Evolutionary conservation across 257 asterid genomes (phyloP).

Genomic region (Datura wrightii): DNA sequence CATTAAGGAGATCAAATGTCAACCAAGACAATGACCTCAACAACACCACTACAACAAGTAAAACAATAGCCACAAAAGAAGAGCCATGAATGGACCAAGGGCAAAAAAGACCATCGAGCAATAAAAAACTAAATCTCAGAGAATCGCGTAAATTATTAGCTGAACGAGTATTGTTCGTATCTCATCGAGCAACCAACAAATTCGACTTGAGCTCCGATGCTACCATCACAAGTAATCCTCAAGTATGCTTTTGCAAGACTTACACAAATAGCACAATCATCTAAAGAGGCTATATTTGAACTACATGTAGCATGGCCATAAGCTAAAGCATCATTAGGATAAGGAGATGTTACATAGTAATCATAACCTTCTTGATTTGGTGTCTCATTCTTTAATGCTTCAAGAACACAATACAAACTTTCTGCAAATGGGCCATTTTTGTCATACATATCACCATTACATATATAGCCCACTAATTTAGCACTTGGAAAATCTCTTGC

Average conservation of each 20-base stretch:
- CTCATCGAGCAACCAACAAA: background rate
- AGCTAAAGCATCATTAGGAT: slow-evolving; percentile 19
- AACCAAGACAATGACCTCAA: background rate
- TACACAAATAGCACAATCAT: background rate
- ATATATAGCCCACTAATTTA: background rate
- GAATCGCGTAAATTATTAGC: too few species aligned
- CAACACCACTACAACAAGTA: too few species aligned
- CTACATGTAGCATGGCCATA: slow-evolving; percentile 8
- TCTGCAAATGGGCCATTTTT: background rate
- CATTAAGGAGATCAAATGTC: background rate
- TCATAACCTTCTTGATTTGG: background rate
- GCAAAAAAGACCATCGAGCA: too few species aligned
- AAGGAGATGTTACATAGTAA: background rate
- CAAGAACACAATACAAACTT: background rate
- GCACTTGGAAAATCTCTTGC: background rate
- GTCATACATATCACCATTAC: background rate
- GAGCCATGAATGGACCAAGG: too few species aligned
- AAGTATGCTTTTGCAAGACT: background rate
- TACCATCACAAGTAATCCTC: background rate
- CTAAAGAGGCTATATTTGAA: background rate
- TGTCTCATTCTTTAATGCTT: background rate
- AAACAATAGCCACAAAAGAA: too few species aligned
- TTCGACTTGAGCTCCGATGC: background rate
- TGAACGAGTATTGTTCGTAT: background rate
- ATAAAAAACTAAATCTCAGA: too few species aligned